These are phyloP conservation scores for Azolla pinnata DNA, from an alignment of 75 land plant species.

Conservation along the genomic window DNA sequence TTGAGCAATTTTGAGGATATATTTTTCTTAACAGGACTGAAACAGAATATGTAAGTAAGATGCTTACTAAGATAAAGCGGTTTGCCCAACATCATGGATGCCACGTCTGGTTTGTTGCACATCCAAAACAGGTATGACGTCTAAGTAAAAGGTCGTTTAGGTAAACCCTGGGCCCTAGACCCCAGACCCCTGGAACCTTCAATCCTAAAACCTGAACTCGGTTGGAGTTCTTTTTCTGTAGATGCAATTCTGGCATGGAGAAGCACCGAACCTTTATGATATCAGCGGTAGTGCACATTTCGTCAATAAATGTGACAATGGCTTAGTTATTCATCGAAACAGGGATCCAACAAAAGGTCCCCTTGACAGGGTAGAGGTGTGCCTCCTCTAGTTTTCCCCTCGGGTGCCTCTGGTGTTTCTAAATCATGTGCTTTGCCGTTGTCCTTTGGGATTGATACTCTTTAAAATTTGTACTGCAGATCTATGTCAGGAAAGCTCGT, in stretches of 20 bases:
- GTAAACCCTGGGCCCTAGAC: no score
- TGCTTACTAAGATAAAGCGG: slow-evolving; percentile 82
- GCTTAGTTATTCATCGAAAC: slow-evolving; percentile 91
- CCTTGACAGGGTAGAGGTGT: slow-evolving; percentile 70
- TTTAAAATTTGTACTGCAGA: slow-evolving; percentile 21
- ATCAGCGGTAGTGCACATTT: slow-evolving; percentile 99
- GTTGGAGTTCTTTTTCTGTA: slow-evolving; percentile 8
- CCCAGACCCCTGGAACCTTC: no score
- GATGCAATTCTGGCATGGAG: slow-evolving; percentile 74
- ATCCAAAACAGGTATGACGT: slow-evolving; percentile 84
- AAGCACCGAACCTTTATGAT: slow-evolving; percentile 80
- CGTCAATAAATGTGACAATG: slow-evolving; percentile 99
- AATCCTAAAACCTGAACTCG: background rate
- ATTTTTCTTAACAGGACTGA: slow-evolving; percentile 52
- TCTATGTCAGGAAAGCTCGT: slow-evolving; percentile 80
- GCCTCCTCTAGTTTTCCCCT: no score
- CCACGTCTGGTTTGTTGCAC: slow-evolving; percentile 99
- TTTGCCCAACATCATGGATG: slow-evolving; percentile 95
- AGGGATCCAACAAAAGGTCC: slow-evolving; percentile 54
- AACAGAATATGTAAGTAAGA: slow-evolving; percentile 94
- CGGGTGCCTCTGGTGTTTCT: no score
- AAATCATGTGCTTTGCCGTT: no score
- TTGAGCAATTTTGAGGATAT: background rate
- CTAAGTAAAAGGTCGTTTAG: no score
- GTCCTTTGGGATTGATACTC: no score